Evolutionary conservation across 2,329 filamentous ascomycete species (phyloP).

Genomic region (Pseudogymnoascus sp.): DNA sequence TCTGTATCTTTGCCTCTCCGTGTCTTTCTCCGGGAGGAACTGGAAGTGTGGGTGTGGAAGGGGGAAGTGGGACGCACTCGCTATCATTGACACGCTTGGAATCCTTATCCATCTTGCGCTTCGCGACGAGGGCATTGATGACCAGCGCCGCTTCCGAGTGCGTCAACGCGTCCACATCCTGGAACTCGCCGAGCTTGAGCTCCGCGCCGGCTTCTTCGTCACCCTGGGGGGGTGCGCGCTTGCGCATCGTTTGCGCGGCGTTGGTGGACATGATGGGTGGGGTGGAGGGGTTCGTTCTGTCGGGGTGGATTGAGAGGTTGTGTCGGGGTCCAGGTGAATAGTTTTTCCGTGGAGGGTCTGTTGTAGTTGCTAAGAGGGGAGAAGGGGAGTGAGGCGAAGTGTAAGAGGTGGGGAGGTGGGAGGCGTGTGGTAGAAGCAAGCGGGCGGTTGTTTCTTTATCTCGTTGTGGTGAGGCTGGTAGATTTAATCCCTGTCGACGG

Average conservation of each 20-base stretch:
- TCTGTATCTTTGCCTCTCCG: neutral
- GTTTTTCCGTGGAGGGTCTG: neutral
- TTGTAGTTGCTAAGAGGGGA: neutral
- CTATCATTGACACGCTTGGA: conserved; percentile 74
- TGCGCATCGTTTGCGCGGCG: conserved; percentile 52
- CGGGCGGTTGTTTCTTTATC: conserved; percentile 5
- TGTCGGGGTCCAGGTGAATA: neutral
- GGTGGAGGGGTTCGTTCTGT: conserved; percentile 7
- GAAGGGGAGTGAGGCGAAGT: neutral
- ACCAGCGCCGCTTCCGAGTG: conserved; percentile 88
- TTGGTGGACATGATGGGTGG: conserved; percentile 31
- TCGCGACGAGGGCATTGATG: conserved; percentile 80
- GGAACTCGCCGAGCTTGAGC: conserved; percentile 87
- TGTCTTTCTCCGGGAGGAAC: neutral
- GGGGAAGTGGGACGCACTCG: conserved; percentile 51
- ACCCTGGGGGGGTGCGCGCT: conserved; percentile 62
- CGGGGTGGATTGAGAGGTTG: conserved; percentile 3
- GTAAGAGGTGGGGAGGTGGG: neutral
- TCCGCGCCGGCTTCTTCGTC: conserved; percentile 82
- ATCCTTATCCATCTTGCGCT: conserved; percentile 64
- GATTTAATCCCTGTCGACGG: conserved; percentile 2
- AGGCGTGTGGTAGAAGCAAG: neutral
- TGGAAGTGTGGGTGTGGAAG: neutral
- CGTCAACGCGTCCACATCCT: conserved; percentile 84
- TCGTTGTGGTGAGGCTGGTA: conserved; percentile 3